phyloP scores from a whole-genome alignment of 345 rosid genomes.

The Aethionema arabicum region DNA sequence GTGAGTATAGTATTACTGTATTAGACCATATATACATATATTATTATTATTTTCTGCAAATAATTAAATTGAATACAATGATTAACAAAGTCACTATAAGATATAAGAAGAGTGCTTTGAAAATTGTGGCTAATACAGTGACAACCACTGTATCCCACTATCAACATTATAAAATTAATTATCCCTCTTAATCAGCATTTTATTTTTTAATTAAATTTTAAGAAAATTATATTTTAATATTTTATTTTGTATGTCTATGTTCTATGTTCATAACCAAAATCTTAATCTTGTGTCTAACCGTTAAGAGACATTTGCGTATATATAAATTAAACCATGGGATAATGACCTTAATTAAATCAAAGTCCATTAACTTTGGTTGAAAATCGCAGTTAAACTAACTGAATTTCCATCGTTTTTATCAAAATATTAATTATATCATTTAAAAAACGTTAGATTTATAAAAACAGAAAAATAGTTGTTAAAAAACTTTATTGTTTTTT shows the following conservation, averaged over 20 bases:
- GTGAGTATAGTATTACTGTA: no score
- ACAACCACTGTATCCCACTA: constrained; percentile 9
- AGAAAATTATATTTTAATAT: background rate
- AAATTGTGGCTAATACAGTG: constrained; percentile 27
- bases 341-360: no score
- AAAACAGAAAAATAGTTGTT: no score
- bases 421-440: no score
- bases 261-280: background rate
- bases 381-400: no score
- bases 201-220: background rate
- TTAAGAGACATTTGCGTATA: no score
- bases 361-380: no score
- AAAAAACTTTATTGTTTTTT: no score
- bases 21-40: no score
- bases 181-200: background rate
- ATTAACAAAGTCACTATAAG: constrained; percentile 18
- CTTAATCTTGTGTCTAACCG: background rate
- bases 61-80: background rate
- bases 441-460: no score
- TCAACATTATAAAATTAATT: background rate
- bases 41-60: background rate
- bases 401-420: no score
- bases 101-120: constrained; percentile 5
- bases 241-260: background rate
- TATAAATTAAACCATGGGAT: no score